Conservation (phyloP, 2,329 filamentous ascomycete genomes). For the Fusarium mangiferae region DNA sequence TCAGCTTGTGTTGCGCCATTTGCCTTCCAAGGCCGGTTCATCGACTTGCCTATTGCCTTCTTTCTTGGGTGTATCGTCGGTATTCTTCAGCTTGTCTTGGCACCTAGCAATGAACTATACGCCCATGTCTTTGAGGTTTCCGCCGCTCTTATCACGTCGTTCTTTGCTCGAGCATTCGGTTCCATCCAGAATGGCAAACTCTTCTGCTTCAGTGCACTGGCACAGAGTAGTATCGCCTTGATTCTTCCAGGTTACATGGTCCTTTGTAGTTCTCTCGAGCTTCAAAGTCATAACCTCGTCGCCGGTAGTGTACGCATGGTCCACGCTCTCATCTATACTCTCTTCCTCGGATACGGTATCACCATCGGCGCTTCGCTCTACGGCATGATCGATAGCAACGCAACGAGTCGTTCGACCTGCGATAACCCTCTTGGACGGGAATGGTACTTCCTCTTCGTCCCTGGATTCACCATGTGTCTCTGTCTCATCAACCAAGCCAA, state of each 20-base stretch:
- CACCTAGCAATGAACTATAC: conserved; percentile 78
- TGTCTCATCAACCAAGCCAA: conserved; percentile 85
- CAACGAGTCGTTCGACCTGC: conserved; percentile 59
- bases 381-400: conserved; percentile 68
- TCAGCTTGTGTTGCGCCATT: conserved; percentile 82
- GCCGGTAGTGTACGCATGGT: conserved; percentile 80
- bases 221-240: conserved; percentile 79
- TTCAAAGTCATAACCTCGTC: conserved; percentile 76
- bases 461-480: conserved; percentile 77
- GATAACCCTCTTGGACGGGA: conserved; percentile 54
- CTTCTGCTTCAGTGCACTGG: conserved; percentile 78
- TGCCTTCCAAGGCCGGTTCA: conserved; percentile 78
- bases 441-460: conserved; percentile 77
- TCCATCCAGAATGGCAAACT: conserved; percentile 68
- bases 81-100: conserved; percentile 77
- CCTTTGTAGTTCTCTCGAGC: conserved; percentile 65
- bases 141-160: conserved; percentile 73
- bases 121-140: conserved; percentile 63
- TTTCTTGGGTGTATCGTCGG: conserved; percentile 79
- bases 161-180: conserved; percentile 74
- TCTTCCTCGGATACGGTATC: conserved; percentile 79
- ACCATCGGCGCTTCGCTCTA: conserved; percentile 75
- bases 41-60: conserved; percentile 83
- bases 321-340: conserved; percentile 78
- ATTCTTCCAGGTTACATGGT: conserved; percentile 72